Base-by-base conservation (phyloP, 352 stramenopile genomes). In the Phytopythium ostracodes region DNA sequence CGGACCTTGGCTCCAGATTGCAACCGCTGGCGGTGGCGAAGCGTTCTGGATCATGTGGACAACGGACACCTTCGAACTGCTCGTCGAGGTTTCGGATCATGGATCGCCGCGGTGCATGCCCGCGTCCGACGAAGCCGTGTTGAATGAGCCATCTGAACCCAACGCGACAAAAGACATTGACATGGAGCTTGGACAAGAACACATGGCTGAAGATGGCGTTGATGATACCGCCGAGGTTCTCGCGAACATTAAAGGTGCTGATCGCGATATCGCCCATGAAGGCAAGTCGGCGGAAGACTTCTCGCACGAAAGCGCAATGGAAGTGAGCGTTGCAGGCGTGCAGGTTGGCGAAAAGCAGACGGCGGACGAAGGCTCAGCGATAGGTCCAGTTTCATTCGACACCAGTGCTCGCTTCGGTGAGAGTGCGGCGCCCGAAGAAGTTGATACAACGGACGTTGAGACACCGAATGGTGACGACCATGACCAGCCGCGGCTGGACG, bases 11-110 rank as follows among this genome's bases (percentile, higher is more conserved):
- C 61, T 92, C 40, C 71, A 79, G 50, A 69, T 90, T 60, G 53
- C 55, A n/a, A 43, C 62, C 25, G 38, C 33, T 38, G 61, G 47
- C 54, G 42, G 35, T 29, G 43, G 52, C 4, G 31, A 66, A 2
- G 77, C 75, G 40, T 70, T 68, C 50, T 90, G 83, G 83, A 89
- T 90, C 56, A 92, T 92, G 83, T 84, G 76, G 68, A 68, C 70
- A 33, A 89, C 75, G 18, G 79, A 78, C 47, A 66, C 67, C 17
- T 61, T 78, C 56, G 59, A 79, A 18, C 43, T 90, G 29, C 71
- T 90, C n/a, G 71, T 70, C 31, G 77, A 88, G 43, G 61, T 75
- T 0, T 27, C 60, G 4, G 60, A 65, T 14, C 67, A 84, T 15
- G 64, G 52, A 0, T 74, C 73, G 15, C 44, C 35, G 10, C 60